These are phyloP conservation scores for Hansfordia pulvinata DNA, from an alignment of 2,329 filamentous ascomycete genomes.

Conservation along the genomic window DNA sequence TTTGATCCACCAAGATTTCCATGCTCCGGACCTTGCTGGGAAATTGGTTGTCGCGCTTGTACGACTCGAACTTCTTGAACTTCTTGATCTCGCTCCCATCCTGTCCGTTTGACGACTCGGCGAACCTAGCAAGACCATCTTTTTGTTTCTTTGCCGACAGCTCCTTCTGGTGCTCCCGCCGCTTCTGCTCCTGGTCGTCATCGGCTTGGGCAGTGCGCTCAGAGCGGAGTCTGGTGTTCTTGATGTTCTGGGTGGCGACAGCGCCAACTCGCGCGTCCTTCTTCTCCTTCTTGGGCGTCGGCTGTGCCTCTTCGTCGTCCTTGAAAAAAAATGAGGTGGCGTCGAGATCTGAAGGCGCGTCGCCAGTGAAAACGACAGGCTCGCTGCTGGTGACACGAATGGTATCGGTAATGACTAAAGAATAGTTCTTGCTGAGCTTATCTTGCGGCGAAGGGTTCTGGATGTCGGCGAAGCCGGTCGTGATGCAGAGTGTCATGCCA, in stretches of 20 bases:
- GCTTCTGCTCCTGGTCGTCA: conserved; percentile 76
- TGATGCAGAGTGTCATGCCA: conserved; percentile 91
- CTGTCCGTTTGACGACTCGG: conserved; percentile 69
- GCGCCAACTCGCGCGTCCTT: conserved; percentile 72
- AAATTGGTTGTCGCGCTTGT: conserved; percentile 94
- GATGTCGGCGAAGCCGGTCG: conserved; percentile 80
- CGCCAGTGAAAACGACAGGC: conserved; percentile 80
- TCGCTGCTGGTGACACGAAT: conserved; percentile 74
- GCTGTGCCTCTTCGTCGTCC: conserved; percentile 79
- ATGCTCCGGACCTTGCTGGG: conserved; percentile 72
- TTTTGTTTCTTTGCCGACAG: conserved; percentile 76
- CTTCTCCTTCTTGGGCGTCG: conserved; percentile 82
- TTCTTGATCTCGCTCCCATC: conserved; percentile 93
- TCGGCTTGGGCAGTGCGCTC: conserved; percentile 81
- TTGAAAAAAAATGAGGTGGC: conserved; percentile 98
- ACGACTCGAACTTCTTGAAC: conserved; percentile 98
- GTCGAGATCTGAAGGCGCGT: conserved; percentile 82
- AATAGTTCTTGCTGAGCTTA: conserved; percentile 81
- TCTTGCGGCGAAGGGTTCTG: conserved; percentile 79
- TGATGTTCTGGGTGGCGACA: conserved; percentile 89
- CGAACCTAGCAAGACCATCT: conserved; percentile 74
- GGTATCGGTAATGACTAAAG: conserved; percentile 82
- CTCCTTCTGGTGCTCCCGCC: conserved; percentile 87
- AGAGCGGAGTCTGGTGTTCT: conserved; percentile 79
- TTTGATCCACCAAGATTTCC: conserved; percentile 79